phyloP scores from a whole-genome alignment of 495 filamentous ascomycete genomes.

The Parmelia sp. region DNA sequence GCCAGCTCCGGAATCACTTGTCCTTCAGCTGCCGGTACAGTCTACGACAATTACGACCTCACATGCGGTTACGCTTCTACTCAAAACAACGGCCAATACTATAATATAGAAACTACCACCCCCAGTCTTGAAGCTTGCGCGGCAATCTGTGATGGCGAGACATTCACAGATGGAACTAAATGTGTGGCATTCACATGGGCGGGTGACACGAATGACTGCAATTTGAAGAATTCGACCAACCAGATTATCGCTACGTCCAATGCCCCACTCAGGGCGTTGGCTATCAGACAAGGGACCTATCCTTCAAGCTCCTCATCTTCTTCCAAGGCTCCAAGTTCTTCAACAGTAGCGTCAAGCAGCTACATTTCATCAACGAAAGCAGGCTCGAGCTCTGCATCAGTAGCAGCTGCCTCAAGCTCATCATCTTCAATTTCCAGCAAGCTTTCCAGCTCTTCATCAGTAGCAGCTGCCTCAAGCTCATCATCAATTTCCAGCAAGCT shows the following conservation, averaged over 20 bases:
- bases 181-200: not conserved
- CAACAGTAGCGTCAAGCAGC: not conserved
- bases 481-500: not conserved
- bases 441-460: too few relatives aligned
- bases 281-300: not conserved
- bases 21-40: slow-evolving; percentile 2
- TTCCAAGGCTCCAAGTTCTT: not conserved
- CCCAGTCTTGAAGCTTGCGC: not conserved
- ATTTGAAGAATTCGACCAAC: not conserved
- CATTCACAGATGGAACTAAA: not conserved
- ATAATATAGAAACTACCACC: not conserved
- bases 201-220: not conserved
- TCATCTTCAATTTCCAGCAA: not conserved
- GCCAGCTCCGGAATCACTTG: not conserved
- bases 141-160: not conserved
- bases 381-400: not conserved
- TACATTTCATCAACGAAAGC: not conserved
- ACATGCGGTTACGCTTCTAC: not conserved
- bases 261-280: not conserved
- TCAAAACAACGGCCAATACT: not conserved
- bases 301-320: not conserved
- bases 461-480: not conserved
- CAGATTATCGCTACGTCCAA: not conserved
- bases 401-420: not conserved
- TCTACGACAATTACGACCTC: not conserved